Percentiles rank a stretch among this genome's conserved stretches.
Evolutionary conservation across 768 basidiomycete genomes (phyloP).

Genomic region (Xerocomellus chrysenteron): DNA sequence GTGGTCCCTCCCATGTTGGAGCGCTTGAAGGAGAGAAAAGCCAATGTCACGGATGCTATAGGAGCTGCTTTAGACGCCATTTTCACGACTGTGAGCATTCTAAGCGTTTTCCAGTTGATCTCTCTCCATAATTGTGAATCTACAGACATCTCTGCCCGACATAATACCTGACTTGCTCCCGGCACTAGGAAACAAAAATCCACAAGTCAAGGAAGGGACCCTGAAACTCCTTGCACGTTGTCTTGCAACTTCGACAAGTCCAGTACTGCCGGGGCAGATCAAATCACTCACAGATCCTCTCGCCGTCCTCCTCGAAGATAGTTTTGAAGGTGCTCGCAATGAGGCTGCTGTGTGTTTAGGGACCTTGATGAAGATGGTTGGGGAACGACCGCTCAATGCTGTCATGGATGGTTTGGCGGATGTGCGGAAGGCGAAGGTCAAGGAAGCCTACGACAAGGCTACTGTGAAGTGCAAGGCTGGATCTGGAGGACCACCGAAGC

Average conservation of each 20-base stretch:
- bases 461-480: conserved; percentile 86
- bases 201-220: conserved; percentile 93
- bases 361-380: conserved; percentile 93
- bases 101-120: conserved; percentile 1
- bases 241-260: conserved; percentile 64
- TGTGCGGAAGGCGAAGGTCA: conserved; percentile 87
- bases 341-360: conserved; percentile 90
- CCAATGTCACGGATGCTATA: conserved; percentile 85
- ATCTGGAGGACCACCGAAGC: conserved; percentile 47
- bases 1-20: conserved; percentile 81
- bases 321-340: conserved; percentile 83
- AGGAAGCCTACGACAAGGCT: conserved; percentile 89
- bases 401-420: conserved; percentile 84
- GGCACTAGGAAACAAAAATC: conserved; percentile 86
- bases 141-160: conserved; percentile 75
- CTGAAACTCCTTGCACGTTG: conserved; percentile 83
- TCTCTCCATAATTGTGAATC: conserved; percentile 1
- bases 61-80: conserved; percentile 87
- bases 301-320: conserved; percentile 77
- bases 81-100: conserved; percentile 67
- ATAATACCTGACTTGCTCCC: conserved; percentile 80
- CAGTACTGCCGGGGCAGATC: conserved; percentile 73
- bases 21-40: conserved; percentile 91
- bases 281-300: conserved; percentile 80
- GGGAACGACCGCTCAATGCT: conserved; percentile 87